These are phyloP conservation scores for Geotrichum histeridarum DNA, from an alignment of 1,139 yeast species.

Conservation along the genomic window DNA sequence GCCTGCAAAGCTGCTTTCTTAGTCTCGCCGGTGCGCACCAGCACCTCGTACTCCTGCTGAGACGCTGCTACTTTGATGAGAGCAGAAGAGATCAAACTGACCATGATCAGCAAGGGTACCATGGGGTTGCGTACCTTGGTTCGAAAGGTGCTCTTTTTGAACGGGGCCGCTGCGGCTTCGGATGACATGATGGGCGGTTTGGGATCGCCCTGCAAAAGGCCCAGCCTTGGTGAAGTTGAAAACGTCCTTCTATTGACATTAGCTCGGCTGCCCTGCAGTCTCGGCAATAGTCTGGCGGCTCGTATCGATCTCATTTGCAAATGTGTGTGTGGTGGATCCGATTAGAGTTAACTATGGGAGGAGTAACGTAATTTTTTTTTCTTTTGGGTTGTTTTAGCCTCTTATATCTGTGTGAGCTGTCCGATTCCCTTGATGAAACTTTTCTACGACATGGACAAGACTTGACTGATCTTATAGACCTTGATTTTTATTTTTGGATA, in stretches of 20 bases:
- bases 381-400: too few relatives aligned
- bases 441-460: too few relatives aligned
- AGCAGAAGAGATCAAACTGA: conserved; percentile 18
- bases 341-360: too few relatives aligned
- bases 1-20: conserved; percentile 6
- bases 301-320: neutral
- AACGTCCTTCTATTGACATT: neutral
- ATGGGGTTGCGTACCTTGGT: conserved; percentile 17
- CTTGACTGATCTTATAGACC: too few relatives aligned
- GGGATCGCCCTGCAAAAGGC: neutral
- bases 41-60: conserved; percentile 16
- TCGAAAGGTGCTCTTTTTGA: conserved; percentile 11
- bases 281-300: neutral
- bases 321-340: neutral
- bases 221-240: neutral
- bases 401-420: too few relatives aligned
- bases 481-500: too few relatives aligned
- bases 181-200: conserved; percentile 3
- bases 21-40: conserved; percentile 4
- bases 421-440: too few relatives aligned
- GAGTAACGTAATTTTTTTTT: too few relatives aligned
- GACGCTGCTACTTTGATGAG: conserved; percentile 15
- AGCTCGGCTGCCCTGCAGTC: neutral
- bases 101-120: conserved; percentile 18
- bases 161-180: conserved; percentile 13